Evolutionary conservation across 257 asterid genomes (phyloP), one percentile per base, ranked within the genome.

Genomic region (Parsonsia alboflavescens): DNA sequence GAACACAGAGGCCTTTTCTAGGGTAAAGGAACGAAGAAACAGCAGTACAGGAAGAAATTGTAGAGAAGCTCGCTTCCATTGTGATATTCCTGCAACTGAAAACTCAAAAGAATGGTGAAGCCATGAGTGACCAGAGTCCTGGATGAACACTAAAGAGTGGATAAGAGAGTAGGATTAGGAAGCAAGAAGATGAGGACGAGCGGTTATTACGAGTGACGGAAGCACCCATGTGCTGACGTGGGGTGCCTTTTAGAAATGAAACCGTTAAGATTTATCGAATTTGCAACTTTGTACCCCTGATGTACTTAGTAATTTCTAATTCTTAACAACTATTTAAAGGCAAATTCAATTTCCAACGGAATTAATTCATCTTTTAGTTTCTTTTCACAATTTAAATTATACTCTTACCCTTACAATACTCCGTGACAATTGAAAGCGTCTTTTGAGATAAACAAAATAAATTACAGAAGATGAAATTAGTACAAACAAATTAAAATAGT

Each of bases 21-120:
- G 86, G 88, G 44, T 87, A 75, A 70, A 80, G 61, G 56, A 84
- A 76, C 10, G 88, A 81, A 12, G 80, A 70, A 26, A 78, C 68
- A 21, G 92, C 88, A 76, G 87, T 54, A 12, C 78, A 84, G 17
- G 95, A 64, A 53, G 90, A 81, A 65, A 84, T 85, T 70, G 88
- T 79, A 66, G 88, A 81, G 75, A 90, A 79, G 56, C 81, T 87
- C 71, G 86, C 80, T 74, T 88, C 97, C 97, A 93, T 77, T 10
- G 24, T 13, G 17, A 48, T 12, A 33, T 17, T 39, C 19, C 39
- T 52, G 19, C 19, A 48, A 21, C 19, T 88, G 77, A 30, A 70
- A 72, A 42, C 28, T 41, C 70, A 65, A 3, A 17, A 65, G 28
- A 65, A 65, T 8, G 30, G 10, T 2, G 10, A 7, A 65, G 45